Base-by-base conservation (phyloP, 208 protist species). In the Naegleria lovaniensis region DNA sequence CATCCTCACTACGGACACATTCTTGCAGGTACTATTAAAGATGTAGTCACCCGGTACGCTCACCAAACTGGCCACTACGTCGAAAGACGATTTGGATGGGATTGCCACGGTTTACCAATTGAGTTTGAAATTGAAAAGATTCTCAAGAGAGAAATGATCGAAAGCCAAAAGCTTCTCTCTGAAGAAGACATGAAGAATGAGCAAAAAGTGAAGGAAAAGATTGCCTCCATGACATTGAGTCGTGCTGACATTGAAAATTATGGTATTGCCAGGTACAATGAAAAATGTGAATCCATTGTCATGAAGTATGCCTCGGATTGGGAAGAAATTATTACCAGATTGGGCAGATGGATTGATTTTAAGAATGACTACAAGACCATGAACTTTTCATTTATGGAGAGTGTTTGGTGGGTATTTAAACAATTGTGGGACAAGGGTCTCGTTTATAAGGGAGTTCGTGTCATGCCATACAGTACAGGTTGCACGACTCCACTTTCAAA, bases 1-100 rank as follows among this genome's bases (percentile, higher is more conserved):
- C 55, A 99, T 84, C 99, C 99, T 36, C 99, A 99, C 96, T 99
- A 99, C 95, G 99, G 99, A 36, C 99, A 99, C 91, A 96, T 99
- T 38, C 94, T 99, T 33, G 99, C 99, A 33, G 99, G 99, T 88
- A 99, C 99, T 83, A 99, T 99, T 92, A 99, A 99, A 38, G 88
- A 85, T n/a, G 19, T 67, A 6, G 98, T 99, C 19, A 99, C 97
- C 19, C 95, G 99, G 86, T 99, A 99, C 92, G 97, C 97, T 2
- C 96, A 99, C 41, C 75, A 90, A 83, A 97, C 93, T 5, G 99
- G 99, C 19, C 97, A 99, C 95, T 95, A 99, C 93, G 98, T 99
- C 11, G 95, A 96, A 84, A 95, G 99, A 48, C 96, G 98, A 84
- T 99, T 99, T 91, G 99, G 99, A 67, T 99, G 99, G 99, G 99